Conservation (phyloP, 805 yeast species). For the Candida hungchunana region DNA sequence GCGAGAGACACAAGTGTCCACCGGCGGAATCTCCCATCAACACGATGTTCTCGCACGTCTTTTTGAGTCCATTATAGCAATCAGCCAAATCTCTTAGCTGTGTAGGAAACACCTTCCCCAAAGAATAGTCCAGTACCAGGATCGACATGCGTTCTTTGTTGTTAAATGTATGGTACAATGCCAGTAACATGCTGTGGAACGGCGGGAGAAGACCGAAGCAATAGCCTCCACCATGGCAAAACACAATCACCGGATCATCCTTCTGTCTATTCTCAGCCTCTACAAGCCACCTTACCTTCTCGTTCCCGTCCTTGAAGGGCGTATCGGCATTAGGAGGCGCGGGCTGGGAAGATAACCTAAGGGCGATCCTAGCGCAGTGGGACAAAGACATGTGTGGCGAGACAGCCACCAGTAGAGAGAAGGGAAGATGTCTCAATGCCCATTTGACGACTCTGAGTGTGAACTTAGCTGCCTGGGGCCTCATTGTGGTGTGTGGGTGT, state of each 20-base stretch:
- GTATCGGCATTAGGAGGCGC: too few relatives aligned
- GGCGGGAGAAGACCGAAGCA: constrained; percentile 10
- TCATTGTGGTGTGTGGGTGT: background rate
- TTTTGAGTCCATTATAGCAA: constrained; percentile 16
- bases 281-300: constrained; percentile 10
- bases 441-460: background rate
- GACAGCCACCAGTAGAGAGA: background rate
- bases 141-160: constrained; percentile 18
- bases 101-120: constrained; percentile 23
- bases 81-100: constrained; percentile 25
- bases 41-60: constrained; percentile 16
- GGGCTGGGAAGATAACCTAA: background rate
- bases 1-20: constrained; percentile 24
- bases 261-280: constrained; percentile 27
- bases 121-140: constrained; percentile 27
- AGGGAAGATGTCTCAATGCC: background rate
- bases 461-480: background rate
- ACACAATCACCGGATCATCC: constrained; percentile 19
- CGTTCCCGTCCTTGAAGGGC: too few relatives aligned
- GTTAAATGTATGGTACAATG: constrained; percentile 2
- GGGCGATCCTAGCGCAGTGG: background rate
- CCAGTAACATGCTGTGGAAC: constrained; percentile 5
- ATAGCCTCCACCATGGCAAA: constrained; percentile 21
- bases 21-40: constrained; percentile 32
- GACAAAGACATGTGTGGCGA: too few relatives aligned